phyloP scores from a whole-genome alignment of 192 early-diverging fungal species.

The Coemansia sp. region DNA sequence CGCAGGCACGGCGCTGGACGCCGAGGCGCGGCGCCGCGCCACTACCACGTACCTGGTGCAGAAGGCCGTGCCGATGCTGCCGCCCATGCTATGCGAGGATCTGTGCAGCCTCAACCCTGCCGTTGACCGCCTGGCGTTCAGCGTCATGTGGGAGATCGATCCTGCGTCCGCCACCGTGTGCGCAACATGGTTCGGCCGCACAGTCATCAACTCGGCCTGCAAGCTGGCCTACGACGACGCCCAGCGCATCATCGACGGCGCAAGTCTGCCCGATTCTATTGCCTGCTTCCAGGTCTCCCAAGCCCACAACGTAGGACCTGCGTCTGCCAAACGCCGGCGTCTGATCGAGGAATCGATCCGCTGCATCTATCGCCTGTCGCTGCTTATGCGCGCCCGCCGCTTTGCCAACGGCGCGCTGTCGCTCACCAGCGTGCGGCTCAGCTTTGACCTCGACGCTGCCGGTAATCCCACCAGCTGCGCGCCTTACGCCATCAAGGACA shows the following conservation, averaged over 20 bases:
- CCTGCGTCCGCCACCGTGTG: slow-evolving; percentile 63
- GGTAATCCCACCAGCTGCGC: slow-evolving; percentile 82
- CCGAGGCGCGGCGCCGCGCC: slow-evolving; percentile 79
- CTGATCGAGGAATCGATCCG: slow-evolving; percentile 59
- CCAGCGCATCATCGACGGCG: slow-evolving; percentile 73
- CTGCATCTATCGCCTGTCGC: slow-evolving; percentile 59
- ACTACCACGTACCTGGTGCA: slow-evolving; percentile 96
- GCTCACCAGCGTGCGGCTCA: slow-evolving; percentile 87
- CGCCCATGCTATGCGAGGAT: slow-evolving; percentile 77
- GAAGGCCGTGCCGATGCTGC: slow-evolving; percentile 93
- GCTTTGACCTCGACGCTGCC: slow-evolving; percentile 88
- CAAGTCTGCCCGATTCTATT: slow-evolving; percentile 5
- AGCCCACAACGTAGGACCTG: slow-evolving; percentile 14
- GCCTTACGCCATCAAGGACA: slow-evolving; percentile 62
- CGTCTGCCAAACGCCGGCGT: slow-evolving; percentile 15
- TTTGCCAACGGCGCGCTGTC: slow-evolving; percentile 87
- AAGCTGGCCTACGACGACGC: slow-evolving; percentile 96
- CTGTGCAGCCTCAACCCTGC: slow-evolving; percentile 84
- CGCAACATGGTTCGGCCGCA: slow-evolving; percentile 84
- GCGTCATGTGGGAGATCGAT: slow-evolving; percentile 62
- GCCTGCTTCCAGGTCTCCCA: slow-evolving; percentile 19
- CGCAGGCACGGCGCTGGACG: slow-evolving; percentile 77
- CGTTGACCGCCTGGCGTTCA: slow-evolving; percentile 91
- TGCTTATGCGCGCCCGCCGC: slow-evolving; percentile 59
- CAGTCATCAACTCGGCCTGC: slow-evolving; percentile 86